Base-by-base conservation (phyloP, 2,329 filamentous ascomycete genomes). In the Bipolaris cookei region DNA sequence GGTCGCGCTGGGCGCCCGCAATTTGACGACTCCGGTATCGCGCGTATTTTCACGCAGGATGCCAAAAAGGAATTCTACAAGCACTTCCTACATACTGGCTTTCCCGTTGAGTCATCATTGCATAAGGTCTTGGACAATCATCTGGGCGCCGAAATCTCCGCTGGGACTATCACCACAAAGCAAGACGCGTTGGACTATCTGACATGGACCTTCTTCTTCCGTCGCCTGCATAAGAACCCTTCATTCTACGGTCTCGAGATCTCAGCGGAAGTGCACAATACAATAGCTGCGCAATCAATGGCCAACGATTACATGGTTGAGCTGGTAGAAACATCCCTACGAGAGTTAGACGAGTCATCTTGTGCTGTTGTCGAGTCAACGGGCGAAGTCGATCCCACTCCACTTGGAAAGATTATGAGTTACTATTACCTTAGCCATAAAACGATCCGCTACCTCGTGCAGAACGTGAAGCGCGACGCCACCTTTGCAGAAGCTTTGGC, bases 121-220 rank as follows among this genome's bases (percentile, higher is more conserved):
- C 95, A 99, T 77, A 97, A 96, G 18, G 95, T 98, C 0, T 82
- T 99, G 6, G 94, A 98, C 78, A 97, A 99, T 80, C 96, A 99
- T 83, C 83, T 99, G 75, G 90, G 92, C 61, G 95, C 95, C 57
- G 95, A 99, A 79, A 88, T 98, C 5, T 96, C 93, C 0, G 92
- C 95, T 0, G 93, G 91, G 65, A 99, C 95, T 0, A 91, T 99
- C 48, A 82, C 89, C 30, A 96, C 92, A 7, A 97, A 97, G 77
- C 95, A 99, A 77, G 95, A 99, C 78, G 95, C 95, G 0, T 84
- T 99, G 3, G 96, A 99, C 77, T 99, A 99, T 73, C 80, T 99
- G 51, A 99, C 95, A 0, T 99, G 96, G 95, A 99, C 96, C 0
- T 99, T 99, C 81, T 99, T 99, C 85, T 99, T 99, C 84, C 87